Evolutionary conservation across 2,329 filamentous ascomycete genomes (phyloP).

Genomic region (Hymenoscyphus linearis): DNA sequence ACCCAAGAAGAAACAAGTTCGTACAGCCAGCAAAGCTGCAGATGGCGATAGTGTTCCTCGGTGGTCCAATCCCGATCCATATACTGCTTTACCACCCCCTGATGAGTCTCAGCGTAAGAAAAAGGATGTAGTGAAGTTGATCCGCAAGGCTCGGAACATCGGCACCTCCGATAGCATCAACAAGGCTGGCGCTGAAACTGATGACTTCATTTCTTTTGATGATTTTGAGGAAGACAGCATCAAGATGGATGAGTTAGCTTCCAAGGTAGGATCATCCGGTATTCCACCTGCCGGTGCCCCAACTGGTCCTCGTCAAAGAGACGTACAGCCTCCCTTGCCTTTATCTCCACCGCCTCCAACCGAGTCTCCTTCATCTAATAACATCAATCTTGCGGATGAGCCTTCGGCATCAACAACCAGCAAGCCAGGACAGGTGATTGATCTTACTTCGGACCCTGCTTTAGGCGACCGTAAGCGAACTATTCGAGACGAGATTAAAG

Average conservation of each 20-base stretch:
- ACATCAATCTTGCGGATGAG: background rate
- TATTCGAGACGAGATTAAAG: slow-evolving; percentile 55
- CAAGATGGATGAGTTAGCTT: slow-evolving; percentile 9
- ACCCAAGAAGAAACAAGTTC: slow-evolving; percentile 41
- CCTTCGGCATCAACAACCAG: slow-evolving; percentile 5
- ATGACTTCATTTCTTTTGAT: slow-evolving; percentile 88
- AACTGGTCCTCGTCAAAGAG: slow-evolving; percentile 5
- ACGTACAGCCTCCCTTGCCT: background rate
- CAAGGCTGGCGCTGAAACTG: slow-evolving; percentile 51
- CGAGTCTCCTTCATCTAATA: background rate
- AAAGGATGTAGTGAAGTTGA: slow-evolving; percentile 82
- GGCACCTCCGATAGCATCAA: slow-evolving; percentile 41
- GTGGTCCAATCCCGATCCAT: slow-evolving; percentile 96
- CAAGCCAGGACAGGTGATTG: slow-evolving; percentile 12
- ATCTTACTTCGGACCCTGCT: slow-evolving; percentile 36
- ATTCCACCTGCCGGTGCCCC: slow-evolving; percentile 6
- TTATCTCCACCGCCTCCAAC: background rate
- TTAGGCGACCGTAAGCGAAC: slow-evolving; percentile 71
- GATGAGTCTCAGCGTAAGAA: slow-evolving; percentile 70
- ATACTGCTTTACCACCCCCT: slow-evolving; percentile 77
- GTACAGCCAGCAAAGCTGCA: slow-evolving; percentile 33
- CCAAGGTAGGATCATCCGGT: slow-evolving; percentile 1
- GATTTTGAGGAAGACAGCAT: slow-evolving; percentile 44
- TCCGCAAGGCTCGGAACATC: slow-evolving; percentile 79
- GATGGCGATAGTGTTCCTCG: slow-evolving; percentile 53